Evolutionary conservation across 495 filamentous ascomycete genomes (phyloP), one percentile per base, ranked within the genome.

Genomic region (Staphylotrichum longicolle): DNA sequence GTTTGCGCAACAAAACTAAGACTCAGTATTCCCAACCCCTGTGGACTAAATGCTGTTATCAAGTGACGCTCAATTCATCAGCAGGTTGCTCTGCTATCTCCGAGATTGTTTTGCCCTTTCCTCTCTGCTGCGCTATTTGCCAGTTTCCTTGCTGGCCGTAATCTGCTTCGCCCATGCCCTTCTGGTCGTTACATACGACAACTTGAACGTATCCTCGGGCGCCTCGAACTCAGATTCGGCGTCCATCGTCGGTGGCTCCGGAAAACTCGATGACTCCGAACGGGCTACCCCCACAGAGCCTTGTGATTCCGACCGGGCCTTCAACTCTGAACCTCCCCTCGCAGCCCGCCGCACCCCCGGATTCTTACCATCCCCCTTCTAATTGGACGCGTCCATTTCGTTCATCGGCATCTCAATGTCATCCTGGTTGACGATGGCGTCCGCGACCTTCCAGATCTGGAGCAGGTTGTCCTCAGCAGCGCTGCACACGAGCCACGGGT

Each of bases 401-500:
- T 91, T 85, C 57, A 86, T 85, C 5, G 88, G 85, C 57, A 93
- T 85, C 69, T 93, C 89, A 6, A 88, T 85, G 63, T 87, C 71
- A 64, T 93, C 90, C 70, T 87, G 89, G 66, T 88, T 88, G 39
- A 96, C 89, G 72, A 96, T 93, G 2, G 90, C 83, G 71, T 91
- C 87, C 1, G 91, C 86, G n/a, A 95, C 90, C 72, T 92, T 93
- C 93, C 95, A 98, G 63, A 96, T 88, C 74, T 98, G 92, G 44
- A 99, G 82, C 60, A 98, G 79, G 66, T 99, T 99, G 76, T 99
- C 95, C 69, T 99, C 95, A 2, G 94, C 93, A 10, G 93, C 93
- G 52, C 89, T 93, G 68, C 90, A 91, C 58, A 98, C 86, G 35
- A 96, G 84, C 95, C 95, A 99, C 11, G 92, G 92, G 68, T 96